These are phyloP conservation scores for Podaxis sp. DNA, from an alignment of 768 basidiomycete species.

Conservation along the genomic window DNA sequence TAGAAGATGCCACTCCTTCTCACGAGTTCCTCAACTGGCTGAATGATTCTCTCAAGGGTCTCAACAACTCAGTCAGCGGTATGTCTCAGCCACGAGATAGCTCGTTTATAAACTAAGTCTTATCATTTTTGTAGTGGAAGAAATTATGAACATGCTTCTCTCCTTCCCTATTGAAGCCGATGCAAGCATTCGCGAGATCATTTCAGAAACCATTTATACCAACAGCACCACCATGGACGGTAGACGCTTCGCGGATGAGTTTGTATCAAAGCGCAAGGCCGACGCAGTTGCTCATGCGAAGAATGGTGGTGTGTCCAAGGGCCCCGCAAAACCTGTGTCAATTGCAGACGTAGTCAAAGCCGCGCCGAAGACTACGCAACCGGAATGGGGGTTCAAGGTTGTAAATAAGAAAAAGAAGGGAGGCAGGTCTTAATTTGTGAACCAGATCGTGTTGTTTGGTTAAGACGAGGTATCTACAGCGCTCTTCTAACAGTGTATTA, in stretches of 20 bases:
- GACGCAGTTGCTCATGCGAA: conserved; percentile 60
- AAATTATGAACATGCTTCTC: conserved; percentile 93
- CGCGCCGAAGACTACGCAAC: conserved; percentile 70
- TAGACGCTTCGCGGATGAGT: conserved; percentile 91
- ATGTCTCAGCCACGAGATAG: conserved; percentile 18
- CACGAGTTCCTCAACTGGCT: conserved; percentile 94
- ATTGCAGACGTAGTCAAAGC: conserved; percentile 92
- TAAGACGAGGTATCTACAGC: conserved; percentile 5
- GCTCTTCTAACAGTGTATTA: conserved; percentile 7
- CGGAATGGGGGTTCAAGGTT: conserved; percentile 90
- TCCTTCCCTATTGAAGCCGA: conserved; percentile 92
- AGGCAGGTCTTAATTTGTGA: conserved; percentile 43
- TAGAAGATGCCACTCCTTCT: conserved; percentile 74
- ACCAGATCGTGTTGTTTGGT: background rate
- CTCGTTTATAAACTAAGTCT: background rate
- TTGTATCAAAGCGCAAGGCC: conserved; percentile 79
- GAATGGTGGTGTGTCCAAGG: conserved; percentile 38
- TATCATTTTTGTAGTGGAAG: conserved; percentile 66
- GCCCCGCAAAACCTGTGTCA: conserved; percentile 56
- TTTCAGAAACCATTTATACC: conserved; percentile 92
- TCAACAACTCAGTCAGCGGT: conserved; percentile 75
- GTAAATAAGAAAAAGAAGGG: conserved; percentile 97
- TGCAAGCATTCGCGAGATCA: conserved; percentile 81
- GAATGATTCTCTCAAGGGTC: conserved; percentile 76
- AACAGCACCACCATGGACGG: conserved; percentile 96